Evolutionary conservation across 2,329 filamentous ascomycete genomes (phyloP).

Genomic region (Endoconidiophora polonica): DNA sequence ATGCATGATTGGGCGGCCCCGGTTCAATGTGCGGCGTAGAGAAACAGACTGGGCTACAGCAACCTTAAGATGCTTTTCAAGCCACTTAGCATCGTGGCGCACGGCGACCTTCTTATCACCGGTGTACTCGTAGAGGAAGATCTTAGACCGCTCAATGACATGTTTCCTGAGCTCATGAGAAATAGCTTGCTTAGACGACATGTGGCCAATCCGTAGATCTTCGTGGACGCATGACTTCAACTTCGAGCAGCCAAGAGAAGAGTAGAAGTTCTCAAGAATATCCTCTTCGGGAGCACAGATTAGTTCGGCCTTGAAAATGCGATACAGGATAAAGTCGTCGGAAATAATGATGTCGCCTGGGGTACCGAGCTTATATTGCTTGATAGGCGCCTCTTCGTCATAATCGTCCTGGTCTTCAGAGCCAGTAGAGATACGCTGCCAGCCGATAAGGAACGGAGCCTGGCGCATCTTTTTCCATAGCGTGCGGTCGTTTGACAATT

Average conservation of each 20-base stretch:
- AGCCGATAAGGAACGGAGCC: constrained; percentile 67
- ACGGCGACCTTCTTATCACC: constrained; percentile 62
- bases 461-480: constrained; percentile 61
- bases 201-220: constrained; percentile 53
- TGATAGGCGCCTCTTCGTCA: constrained; percentile 43
- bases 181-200: constrained; percentile 48
- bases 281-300: constrained; percentile 87
- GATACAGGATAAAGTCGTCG: constrained; percentile 80
- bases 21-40: constrained; percentile 53
- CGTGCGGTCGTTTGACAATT: constrained; percentile 60
- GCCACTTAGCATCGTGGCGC: constrained; percentile 75
- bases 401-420: constrained; percentile 23
- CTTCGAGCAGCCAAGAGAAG: constrained; percentile 58
- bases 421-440: constrained; percentile 30
- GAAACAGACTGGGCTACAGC: constrained; percentile 63
- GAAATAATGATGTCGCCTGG: constrained; percentile 60
- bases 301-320: constrained; percentile 69
- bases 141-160: constrained; percentile 70
- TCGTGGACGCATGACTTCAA: constrained; percentile 67
- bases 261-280: constrained; percentile 66
- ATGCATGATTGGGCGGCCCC: constrained; percentile 50
- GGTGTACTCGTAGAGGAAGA: constrained; percentile 67
- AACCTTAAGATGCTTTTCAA: constrained; percentile 70
- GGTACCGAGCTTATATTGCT: constrained; percentile 61
- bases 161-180: constrained; percentile 58